Percentiles rank a stretch among this genome's conserved stretches.
phyloP scores from a whole-genome alignment of 495 filamentous ascomycete species.

The Penicillium coffeae region DNA sequence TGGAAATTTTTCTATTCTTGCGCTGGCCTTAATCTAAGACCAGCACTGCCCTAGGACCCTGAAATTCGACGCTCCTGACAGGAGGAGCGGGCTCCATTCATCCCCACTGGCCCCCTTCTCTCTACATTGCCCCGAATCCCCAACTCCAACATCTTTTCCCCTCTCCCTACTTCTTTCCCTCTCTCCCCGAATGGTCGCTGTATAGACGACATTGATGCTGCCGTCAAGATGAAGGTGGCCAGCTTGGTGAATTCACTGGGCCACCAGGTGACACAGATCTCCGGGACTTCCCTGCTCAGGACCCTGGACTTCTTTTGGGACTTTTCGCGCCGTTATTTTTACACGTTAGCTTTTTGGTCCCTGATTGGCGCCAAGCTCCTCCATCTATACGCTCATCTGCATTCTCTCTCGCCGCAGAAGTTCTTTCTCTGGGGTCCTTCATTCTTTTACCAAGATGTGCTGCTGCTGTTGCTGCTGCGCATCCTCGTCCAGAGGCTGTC shows the following conservation, averaged over 20 bases:
- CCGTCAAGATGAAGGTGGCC: conserved; percentile 18
- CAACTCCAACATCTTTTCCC: neutral
- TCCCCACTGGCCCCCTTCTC: neutral
- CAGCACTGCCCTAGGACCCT: neutral
- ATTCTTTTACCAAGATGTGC: conserved; percentile 40
- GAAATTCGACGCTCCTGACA: neutral
- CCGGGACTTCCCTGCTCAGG: conserved; percentile 15
- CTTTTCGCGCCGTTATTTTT: conserved; percentile 35
- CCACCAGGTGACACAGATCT: conserved; percentile 10
- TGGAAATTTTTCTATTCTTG: neutral
- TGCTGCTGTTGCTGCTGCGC: conserved; percentile 28
- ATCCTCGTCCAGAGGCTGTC: conserved; percentile 24
- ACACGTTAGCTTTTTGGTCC: conserved; percentile 30
- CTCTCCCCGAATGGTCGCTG: neutral
- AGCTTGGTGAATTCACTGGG: conserved; percentile 9
- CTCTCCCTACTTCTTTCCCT: neutral
- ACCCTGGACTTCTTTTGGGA: conserved; percentile 30
- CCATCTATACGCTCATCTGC: conserved; percentile 36
- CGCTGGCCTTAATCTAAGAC: neutral
- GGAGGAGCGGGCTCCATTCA: neutral
- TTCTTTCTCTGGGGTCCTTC: conserved; percentile 34
- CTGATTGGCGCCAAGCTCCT: conserved; percentile 32
- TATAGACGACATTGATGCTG: conserved; percentile 7
- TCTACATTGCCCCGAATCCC: neutral
- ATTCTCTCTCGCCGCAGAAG: conserved; percentile 28